Evolutionary conservation across 1,284 basidiomycete species (phyloP), one percentile per base, ranked within the genome.

Genomic region (Ceratobasidium sp.): DNA sequence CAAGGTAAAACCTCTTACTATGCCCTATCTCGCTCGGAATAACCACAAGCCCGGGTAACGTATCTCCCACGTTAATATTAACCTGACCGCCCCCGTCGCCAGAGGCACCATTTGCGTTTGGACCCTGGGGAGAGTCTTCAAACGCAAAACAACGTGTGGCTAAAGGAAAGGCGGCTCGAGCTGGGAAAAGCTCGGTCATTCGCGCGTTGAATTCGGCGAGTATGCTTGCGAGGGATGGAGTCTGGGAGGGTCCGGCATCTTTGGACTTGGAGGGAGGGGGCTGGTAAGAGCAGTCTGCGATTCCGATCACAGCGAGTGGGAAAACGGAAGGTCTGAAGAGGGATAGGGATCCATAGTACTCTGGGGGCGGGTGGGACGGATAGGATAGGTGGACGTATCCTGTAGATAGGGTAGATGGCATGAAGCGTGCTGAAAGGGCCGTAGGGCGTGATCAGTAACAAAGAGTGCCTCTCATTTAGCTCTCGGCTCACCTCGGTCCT

Each of bases 21-120:
- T 94, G 93, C 44, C 91, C 90, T 90, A 94, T 93, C 83, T 93
- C 89, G 81, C 89, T 89, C 12, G 94, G 94, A 71, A 96, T 93
- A 57, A 93, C 87, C 38, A 92, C 89, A 38, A 95, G 83, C 20
- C 91, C 91, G 13, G 90, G 87, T n/a, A 90, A 84, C 62, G 59
- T 64, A 28, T 91, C 90, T 1, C 88, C 89, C 28, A 90, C 86
- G 80, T 90, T 89, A 75, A 89, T 84, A 78, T 88, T 89, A 46
- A 87, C 87, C 42, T 85, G 86, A 38, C 86, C 89, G 68, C 93
- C 92, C 46, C 87, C 88, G 81, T 94, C 48, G 15, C 48, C 48
- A 52, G 61, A 52, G 13, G 17, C 38, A 26, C 50, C 52, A 17
- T 76, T 54, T 13, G 57, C 38, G 26, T 26, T 61, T 26, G 50